phyloP scores from a whole-genome alignment of 2,329 filamentous ascomycete genomes.

The Tolypocladium capitatum region DNA sequence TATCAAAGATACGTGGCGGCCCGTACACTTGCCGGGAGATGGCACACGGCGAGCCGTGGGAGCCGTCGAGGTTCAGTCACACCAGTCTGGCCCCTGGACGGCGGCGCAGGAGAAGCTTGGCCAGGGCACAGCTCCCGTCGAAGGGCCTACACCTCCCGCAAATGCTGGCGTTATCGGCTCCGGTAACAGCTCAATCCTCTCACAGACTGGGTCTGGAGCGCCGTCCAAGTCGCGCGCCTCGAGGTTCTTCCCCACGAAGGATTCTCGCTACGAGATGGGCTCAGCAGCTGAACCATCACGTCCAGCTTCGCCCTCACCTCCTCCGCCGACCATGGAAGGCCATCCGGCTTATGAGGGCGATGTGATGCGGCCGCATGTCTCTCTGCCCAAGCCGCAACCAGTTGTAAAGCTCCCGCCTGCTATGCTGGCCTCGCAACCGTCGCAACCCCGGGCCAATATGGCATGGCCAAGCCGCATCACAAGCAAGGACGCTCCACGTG shows the following conservation, averaged over 20 bases:
- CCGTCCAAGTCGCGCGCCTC: constrained; percentile 38
- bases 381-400: constrained; percentile 55
- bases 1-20: constrained; percentile 43
- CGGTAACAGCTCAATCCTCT: constrained; percentile 12
- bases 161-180: constrained; percentile 16
- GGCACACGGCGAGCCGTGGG: constrained; percentile 17
- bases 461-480: constrained; percentile 22
- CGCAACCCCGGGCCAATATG: constrained; percentile 13
- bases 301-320: constrained; percentile 51
- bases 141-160: constrained; percentile 10
- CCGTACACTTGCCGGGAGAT: constrained; percentile 24
- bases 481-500: constrained; percentile 16
- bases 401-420: constrained; percentile 69
- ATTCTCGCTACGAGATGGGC: constrained; percentile 28
- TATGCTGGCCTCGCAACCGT: constrained; percentile 10
- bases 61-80: constrained; percentile 14
- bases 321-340: constrained; percentile 55
- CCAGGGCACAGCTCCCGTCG: constrained; percentile 5
- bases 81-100: constrained; percentile 17
- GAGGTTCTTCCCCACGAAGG: constrained; percentile 47
- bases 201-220: constrained; percentile 15
- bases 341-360: constrained; percentile 64
- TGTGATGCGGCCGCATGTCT: constrained; percentile 50
- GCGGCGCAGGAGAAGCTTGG: constrained; percentile 13
- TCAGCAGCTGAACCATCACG: constrained; percentile 24